Evolutionary conservation across 495 filamentous ascomycete genomes (phyloP).

Genomic region (Neurospora sp.): DNA sequence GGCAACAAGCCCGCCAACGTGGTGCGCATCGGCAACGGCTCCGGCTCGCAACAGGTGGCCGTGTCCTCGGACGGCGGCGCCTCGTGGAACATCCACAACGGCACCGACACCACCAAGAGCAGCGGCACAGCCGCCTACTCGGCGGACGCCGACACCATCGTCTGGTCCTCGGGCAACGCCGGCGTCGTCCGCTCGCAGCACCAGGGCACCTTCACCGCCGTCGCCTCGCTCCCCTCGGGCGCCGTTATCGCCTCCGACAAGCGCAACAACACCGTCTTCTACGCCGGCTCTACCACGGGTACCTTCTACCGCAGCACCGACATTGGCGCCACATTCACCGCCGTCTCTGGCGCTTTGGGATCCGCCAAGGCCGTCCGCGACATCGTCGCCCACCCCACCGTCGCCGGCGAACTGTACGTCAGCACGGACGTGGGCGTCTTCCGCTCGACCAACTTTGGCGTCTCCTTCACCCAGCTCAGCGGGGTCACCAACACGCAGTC

Average conservation of each 20-base stretch:
- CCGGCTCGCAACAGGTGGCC: conserved; percentile 30
- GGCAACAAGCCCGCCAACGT: conserved; percentile 42
- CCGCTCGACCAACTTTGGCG: conserved; percentile 39
- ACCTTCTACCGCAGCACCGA: conserved; percentile 40
- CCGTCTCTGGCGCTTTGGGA: conserved; percentile 21
- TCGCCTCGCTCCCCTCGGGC: conserved; percentile 31
- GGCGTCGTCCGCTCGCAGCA: conserved; percentile 34
- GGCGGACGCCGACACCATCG: conserved; percentile 40
- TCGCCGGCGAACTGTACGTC: conserved; percentile 42
- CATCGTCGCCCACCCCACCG: conserved; percentile 38
- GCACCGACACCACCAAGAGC: conserved; percentile 28
- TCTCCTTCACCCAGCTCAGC: conserved; percentile 31
- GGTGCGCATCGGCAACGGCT: conserved; percentile 44
- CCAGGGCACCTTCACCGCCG: conserved; percentile 31
- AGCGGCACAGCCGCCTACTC: conserved; percentile 44
- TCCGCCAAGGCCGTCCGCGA: conserved; percentile 31
- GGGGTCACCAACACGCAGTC: conserved; percentile 32
- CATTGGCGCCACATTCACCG: conserved; percentile 32
- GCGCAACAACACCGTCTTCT: conserved; percentile 41
- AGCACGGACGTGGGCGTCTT: conserved; percentile 44
- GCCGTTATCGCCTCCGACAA: conserved; percentile 44
- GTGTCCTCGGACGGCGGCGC: conserved; percentile 32
- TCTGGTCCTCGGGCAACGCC: conserved; percentile 34
- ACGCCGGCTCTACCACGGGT: conserved; percentile 31
- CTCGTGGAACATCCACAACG: conserved; percentile 39